Conservation (phyloP, 352 stramenopile genomes). For the Pythium vanterpoolii region DNA sequence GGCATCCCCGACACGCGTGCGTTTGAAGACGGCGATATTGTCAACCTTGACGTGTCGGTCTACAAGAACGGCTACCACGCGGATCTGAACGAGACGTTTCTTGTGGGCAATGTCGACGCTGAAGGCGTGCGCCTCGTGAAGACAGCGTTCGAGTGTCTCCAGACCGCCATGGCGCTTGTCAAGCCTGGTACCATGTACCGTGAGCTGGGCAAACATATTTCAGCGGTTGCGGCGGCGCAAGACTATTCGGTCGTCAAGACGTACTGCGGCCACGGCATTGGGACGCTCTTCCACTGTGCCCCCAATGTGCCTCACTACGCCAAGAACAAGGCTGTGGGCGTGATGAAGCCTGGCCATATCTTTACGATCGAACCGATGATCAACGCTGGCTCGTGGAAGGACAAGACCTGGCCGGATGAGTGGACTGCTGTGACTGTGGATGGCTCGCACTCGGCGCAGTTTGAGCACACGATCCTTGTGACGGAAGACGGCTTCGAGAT, state of each 20-base stretch:
- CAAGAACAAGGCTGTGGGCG: constrained; percentile 97
- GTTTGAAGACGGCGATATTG: constrained; percentile 96
- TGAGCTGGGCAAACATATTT: constrained; percentile 95
- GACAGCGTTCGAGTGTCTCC: constrained; percentile 94
- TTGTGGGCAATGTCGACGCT: constrained; percentile 95
- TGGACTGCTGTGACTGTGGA: constrained; percentile 97
- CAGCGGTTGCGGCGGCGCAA: constrained; percentile 77
- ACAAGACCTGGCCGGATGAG: constrained; percentile 95
- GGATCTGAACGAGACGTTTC: constrained; percentile 98
- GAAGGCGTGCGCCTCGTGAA: constrained; percentile 91
- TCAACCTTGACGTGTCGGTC: constrained; percentile 98
- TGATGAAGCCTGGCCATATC: constrained; percentile 97
- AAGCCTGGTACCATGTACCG: constrained; percentile 95
- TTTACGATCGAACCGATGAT: constrained; percentile 99
- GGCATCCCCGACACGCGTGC: constrained; percentile 96
- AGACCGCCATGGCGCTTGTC: constrained; percentile 82
- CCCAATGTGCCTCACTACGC: constrained; percentile 98
- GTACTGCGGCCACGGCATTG: constrained; percentile 98
- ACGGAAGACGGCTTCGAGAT: constrained; percentile 97
- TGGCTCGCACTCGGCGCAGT: constrained; percentile 94
- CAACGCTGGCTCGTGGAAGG: constrained; percentile 92
- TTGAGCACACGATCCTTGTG: constrained; percentile 99
- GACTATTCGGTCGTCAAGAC: constrained; percentile 95
- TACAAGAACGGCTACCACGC: constrained; percentile 97
- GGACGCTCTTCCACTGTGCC: constrained; percentile 94